A percentile compares a stretch with the other conserved stretches of the same genome.
Evolutionary conservation across 2,329 filamentous ascomycete genomes (phyloP).

Genomic region (Fusarium nisikadoi): DNA sequence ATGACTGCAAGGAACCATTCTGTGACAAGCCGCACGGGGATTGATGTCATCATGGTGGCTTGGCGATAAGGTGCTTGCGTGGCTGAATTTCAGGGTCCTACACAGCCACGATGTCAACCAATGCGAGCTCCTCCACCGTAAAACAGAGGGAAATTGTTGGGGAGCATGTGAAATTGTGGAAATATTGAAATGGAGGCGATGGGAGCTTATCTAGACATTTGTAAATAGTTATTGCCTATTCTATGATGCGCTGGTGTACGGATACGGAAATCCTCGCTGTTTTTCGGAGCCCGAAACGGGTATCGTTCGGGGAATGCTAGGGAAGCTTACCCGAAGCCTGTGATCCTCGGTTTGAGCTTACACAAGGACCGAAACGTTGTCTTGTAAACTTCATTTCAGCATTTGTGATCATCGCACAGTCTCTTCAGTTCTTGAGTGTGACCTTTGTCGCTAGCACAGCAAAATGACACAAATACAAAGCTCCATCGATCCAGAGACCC

Average conservation of each 20-base stretch:
- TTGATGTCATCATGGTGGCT: slow-evolving; percentile 45
- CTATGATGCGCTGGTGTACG: background rate
- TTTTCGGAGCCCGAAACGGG: slow-evolving; percentile 27
- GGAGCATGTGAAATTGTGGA: background rate
- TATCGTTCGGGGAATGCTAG: slow-evolving; percentile 10
- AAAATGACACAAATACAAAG: slow-evolving; percentile 37
- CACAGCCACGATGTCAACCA: slow-evolving; percentile 35
- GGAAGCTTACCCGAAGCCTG: slow-evolving; percentile 23
- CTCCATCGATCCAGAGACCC: slow-evolving; percentile 12
- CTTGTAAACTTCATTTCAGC: background rate
- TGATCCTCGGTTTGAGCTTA: slow-evolving; percentile 2
- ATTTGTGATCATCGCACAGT: background rate
- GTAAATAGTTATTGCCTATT: background rate
- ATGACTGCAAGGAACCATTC: slow-evolving; percentile 6
- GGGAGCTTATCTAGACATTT: background rate
- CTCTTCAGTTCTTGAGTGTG: background rate
- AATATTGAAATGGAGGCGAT: background rate
- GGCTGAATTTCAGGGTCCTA: slow-evolving; percentile 30
- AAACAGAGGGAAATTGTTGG: background rate
- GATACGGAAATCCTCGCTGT: background rate
- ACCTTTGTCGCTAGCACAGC: background rate
- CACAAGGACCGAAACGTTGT: slow-evolving; percentile 1
- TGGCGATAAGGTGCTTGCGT: slow-evolving; percentile 27
- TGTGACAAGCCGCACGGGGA: slow-evolving; percentile 19
- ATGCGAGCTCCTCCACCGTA: slow-evolving; percentile 1